Evolutionary conservation across 306 rosid genomes (phyloP), one percentile per base, ranked within the genome.

Genomic region (Trifolium dubium): DNA sequence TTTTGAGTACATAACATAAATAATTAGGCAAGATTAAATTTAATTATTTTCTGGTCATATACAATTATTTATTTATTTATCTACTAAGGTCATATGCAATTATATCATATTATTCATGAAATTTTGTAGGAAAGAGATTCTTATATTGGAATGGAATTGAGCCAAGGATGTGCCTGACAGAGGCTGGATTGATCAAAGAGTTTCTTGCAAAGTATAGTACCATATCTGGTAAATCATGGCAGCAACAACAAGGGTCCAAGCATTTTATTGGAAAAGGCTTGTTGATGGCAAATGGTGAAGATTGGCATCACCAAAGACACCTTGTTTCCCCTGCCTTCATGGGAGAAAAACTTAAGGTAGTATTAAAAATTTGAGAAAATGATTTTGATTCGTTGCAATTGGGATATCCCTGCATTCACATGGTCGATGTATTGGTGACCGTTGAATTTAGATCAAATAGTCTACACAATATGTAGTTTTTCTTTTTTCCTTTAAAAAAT

Each of bases 271-370:
- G 94, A 1, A 35, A 73, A 23, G 94, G 94, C 11, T 30, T 89
- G 43, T 73, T 89, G 66, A 89, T 89, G 94, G 91, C 94, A 8
- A 89, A 89, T 77, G 92, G 91, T 0, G 73, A 81, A 60, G 78
- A 79, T 23, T 89, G 94, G 94, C 75, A 85, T 59, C 93, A 85
- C 11, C 93, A 88, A 74, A 89, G 93, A 14, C 93, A 88, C 81
- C 50, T 86, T 47, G 80, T 85, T 60, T 79, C 91, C 2, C 89
- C 86, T 19, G 83, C 89, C 31, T 89, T 89, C 80, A 79, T 76
- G 73, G 86, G 91, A 46, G 85, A 89, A n/a, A 89, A 40, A 43
- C 89, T 89, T 19, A 89, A 86, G 88, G 93, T 88, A 23, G 23
- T 23, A 23, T 23, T 23, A 23, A 23, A n/a, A n/a, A n/a, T n/a